Evolutionary conservation across 2,329 filamentous ascomycete genomes (phyloP).

Genomic region (Sordariomycetes sp.): DNA sequence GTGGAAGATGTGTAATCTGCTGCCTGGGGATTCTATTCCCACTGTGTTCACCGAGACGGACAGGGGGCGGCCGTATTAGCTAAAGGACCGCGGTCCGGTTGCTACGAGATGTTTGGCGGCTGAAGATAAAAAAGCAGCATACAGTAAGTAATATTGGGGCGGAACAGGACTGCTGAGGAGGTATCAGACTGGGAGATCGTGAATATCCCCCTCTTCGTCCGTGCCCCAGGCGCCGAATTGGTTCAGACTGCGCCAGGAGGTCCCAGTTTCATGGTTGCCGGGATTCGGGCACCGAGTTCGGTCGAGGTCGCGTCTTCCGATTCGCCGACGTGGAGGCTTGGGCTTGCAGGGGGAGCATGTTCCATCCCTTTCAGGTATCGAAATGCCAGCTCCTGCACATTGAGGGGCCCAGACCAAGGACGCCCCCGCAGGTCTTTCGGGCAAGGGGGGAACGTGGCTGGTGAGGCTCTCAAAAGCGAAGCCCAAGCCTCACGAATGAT

Average conservation of each 20-base stretch:
- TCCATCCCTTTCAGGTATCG: neutral
- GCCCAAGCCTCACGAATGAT: too few species aligned
- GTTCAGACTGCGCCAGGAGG: neutral
- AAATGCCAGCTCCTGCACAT: neutral
- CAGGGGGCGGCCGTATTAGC: too few species aligned
- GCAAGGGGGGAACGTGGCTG: too few species aligned
- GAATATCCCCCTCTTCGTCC: neutral
- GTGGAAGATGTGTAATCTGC: neutral
- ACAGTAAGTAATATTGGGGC: neutral
- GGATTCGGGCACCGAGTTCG: neutral
- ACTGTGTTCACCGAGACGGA: neutral
- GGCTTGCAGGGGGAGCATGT: neutral
- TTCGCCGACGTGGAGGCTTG: neutral
- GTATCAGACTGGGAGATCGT: neutral
- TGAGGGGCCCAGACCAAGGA: too few species aligned
- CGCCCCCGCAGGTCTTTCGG: too few species aligned
- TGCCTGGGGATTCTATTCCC: neutral
- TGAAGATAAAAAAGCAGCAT: neutral
- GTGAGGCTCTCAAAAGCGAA: too few species aligned
- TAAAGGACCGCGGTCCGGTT: too few species aligned
- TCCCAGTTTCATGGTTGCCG: neutral
- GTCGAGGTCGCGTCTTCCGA: neutral
- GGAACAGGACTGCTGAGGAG: neutral
- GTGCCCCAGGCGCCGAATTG: neutral
- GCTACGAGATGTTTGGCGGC: too few species aligned